phyloP scores from a whole-genome alignment of 495 filamentous ascomycete genomes.

The Neurospora tetraspora region DNA sequence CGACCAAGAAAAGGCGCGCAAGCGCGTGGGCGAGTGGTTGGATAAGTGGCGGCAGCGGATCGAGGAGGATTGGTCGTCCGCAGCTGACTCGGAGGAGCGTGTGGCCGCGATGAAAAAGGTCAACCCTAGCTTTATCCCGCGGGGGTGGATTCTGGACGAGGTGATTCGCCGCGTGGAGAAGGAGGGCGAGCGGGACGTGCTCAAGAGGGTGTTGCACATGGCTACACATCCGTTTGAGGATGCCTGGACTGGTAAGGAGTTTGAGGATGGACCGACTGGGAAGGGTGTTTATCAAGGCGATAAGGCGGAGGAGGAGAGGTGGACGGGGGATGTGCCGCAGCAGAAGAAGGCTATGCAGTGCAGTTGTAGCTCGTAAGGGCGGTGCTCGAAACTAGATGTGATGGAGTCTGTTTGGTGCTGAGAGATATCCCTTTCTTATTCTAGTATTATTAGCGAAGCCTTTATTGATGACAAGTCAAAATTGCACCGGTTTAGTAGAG shows the following conservation, averaged over 20 bases:
- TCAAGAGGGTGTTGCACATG: constrained; percentile 69
- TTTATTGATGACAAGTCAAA: not conserved
- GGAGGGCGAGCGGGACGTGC: constrained; percentile 66
- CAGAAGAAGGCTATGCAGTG: constrained; percentile 76
- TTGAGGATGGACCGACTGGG: constrained; percentile 13
- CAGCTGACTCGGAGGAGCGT: constrained; percentile 48
- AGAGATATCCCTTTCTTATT: not conserved
- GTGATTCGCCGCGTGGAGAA: constrained; percentile 80
- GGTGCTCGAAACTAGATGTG: too few relatives aligned
- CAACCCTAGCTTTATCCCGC: constrained; percentile 85
- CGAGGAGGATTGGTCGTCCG: constrained; percentile 61
- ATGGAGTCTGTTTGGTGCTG: not conserved
- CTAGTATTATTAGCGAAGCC: not conserved
- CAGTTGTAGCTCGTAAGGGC: constrained; percentile 55
- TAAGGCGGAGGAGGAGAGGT: constrained; percentile 66
- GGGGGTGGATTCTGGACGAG: constrained; percentile 89
- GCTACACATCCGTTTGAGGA: constrained; percentile 76
- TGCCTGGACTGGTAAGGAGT: constrained; percentile 46
- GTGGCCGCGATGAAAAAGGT: constrained; percentile 65
- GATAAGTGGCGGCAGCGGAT: constrained; percentile 57
- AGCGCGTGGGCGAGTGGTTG: constrained; percentile 65
- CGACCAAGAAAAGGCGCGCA: constrained; percentile 50
- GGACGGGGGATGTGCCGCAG: constrained; percentile 79
- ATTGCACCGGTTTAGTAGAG: not conserved
- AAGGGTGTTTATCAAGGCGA: constrained; percentile 37